Conservation (phyloP, 139 green algal species). For the Limnomonas spitsbergensis region DNA sequence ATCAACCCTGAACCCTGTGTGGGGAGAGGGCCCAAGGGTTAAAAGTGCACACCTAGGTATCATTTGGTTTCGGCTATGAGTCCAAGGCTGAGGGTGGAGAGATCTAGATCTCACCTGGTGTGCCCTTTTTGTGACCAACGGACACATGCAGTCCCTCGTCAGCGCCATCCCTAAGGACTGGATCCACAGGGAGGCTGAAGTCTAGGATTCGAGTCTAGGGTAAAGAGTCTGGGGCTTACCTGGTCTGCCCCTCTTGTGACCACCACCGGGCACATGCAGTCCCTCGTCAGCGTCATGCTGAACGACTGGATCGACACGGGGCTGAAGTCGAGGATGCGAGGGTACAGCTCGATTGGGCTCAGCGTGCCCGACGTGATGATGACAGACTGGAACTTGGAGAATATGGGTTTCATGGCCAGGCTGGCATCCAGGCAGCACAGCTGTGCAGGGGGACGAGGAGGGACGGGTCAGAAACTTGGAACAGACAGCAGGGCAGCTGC, state of each 20-base stretch:
- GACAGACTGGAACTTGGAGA: slow-evolving; percentile 90
- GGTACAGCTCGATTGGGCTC: slow-evolving; percentile 95
- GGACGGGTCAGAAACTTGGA: no score
- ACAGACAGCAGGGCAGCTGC: background rate
- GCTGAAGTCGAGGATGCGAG: slow-evolving; percentile 93
- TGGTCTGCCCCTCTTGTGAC: slow-evolving; percentile 89
- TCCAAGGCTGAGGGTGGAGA: no score
- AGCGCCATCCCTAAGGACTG: slow-evolving; percentile 91
- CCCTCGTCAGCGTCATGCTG: slow-evolving; percentile 91
- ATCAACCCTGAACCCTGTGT: no score
- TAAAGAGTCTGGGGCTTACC: no score
- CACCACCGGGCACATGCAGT: slow-evolving; percentile 96
- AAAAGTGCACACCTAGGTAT: no score
- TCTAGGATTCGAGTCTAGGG: background rate
- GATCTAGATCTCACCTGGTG: no score
- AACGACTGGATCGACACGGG: slow-evolving; percentile 83
- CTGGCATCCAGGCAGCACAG: slow-evolving; percentile 93
- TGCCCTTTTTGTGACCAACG: slow-evolving; percentile 82
- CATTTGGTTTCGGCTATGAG: no score
- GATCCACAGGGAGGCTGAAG: slow-evolving; percentile 61
- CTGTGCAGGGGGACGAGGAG: no score
- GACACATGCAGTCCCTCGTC: slow-evolving; percentile 92
- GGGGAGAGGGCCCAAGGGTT: no score
- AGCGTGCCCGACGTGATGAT: slow-evolving; percentile 98
- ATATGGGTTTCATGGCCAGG: slow-evolving; percentile 91